Base-by-base conservation (phyloP, 306 rosid species). In the Medicago arabica region DNA sequence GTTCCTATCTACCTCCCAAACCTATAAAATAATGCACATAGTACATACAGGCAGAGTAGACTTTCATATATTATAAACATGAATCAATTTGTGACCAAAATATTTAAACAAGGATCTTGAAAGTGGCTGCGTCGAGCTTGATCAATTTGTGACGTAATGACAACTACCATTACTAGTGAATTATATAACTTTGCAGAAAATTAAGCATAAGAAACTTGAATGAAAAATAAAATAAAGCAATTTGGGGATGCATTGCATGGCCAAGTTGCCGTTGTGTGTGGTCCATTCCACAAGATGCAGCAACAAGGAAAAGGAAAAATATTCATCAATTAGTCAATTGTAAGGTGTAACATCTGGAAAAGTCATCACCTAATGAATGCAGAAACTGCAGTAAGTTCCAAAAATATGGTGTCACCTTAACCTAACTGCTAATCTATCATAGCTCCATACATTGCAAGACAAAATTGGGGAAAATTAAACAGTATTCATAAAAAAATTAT, bases 221-320 rank as follows among this genome's bases (percentile, higher is more conserved):
- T 67, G 13, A 44, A 43, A 79, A 65, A 71, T 74, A 67, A 59
- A 80, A 59, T 38, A 75, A 49, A 49, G 63, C 81, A 75, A 21
- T 14, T 75, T 75, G 76, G 23, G 41, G 41, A 50, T 19, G 53
- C 36, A 40, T 17, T 59, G 53, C 53, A 19, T 62, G 7, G 16
- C 19, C 71, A 36, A 58, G 65, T 73, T 67, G 75, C n/a, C 10
- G 9, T 59, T n/a, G 39, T 21, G 28, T 28, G 36, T 49, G 13
- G 54, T 12, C 13, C 39, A 34, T 40, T 23, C 25, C n/a, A 72
- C 67, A 65, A 21, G 28, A 55, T 55, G 75, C 17, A 6, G 55
- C 40, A 65, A 64, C 17, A 34, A 50, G 53, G 65, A 62, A 41
- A 71, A 50, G 21, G 58, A 51, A 51, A 51, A 11, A 19, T 53